These are phyloP conservation scores for Petunia axillaris DNA, from an alignment of 257 asterid species.

Conservation along the genomic window DNA sequence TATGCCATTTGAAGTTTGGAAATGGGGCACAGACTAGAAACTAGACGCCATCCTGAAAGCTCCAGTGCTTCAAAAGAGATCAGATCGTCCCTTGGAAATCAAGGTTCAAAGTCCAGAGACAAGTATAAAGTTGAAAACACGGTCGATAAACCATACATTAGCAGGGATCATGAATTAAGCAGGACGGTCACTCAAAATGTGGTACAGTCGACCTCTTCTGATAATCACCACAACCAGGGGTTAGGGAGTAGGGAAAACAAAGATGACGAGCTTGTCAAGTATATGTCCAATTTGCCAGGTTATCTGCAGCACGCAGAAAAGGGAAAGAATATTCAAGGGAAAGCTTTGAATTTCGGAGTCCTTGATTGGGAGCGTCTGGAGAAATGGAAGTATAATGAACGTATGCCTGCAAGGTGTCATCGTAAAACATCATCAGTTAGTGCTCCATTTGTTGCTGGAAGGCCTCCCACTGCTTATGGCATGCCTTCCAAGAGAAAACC, in stretches of 20 bases:
- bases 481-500: slow-evolving; percentile 37
- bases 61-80: slow-evolving; percentile 31
- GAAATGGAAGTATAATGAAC: slow-evolving; percentile 82
- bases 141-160: slow-evolving; percentile 48
- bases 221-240: slow-evolving; percentile 38
- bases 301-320: slow-evolving; percentile 74
- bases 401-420: slow-evolving; percentile 55
- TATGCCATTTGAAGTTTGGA: slow-evolving; percentile 31
- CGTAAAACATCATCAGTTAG: slow-evolving; percentile 46
- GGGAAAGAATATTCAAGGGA: slow-evolving; percentile 65
- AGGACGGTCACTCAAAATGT: slow-evolving; percentile 37
- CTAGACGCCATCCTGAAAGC: slow-evolving; percentile 32
- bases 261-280: slow-evolving; percentile 80
- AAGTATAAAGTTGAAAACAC: slow-evolving; percentile 40
- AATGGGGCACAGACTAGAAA: slow-evolving; percentile 45
- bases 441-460: slow-evolving; percentile 41
- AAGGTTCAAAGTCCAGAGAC: slow-evolving; percentile 35
- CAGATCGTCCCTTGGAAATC: slow-evolving; percentile 34
- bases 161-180: slow-evolving; percentile 36
- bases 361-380: slow-evolving; percentile 90
- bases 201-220: slow-evolving; percentile 39
- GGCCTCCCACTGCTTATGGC: slow-evolving; percentile 39
- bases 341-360: slow-evolving; percentile 92
- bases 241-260: slow-evolving; percentile 34
- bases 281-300: slow-evolving; percentile 89